Conservation (phyloP, 345 rosid species). For the Salix brachista region DNA sequence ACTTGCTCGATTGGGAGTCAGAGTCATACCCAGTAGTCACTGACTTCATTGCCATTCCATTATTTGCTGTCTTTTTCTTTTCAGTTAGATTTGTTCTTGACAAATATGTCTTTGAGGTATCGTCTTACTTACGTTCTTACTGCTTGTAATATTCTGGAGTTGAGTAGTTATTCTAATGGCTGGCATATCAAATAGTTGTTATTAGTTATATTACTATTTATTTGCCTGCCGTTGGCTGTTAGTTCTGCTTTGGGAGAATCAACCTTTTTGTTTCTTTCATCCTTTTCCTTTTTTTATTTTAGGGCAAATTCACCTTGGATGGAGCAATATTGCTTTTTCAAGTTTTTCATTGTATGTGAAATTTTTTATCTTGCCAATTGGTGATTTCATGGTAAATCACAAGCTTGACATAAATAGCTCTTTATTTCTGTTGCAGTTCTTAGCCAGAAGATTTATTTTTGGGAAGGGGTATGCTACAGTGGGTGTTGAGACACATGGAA, state of each 20-base stretch:
- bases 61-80: constrained; percentile 39
- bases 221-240: too few species aligned
- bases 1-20: constrained; percentile 33
- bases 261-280: too few species aligned
- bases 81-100: constrained; percentile 37
- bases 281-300: too few species aligned
- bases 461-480: constrained; percentile 35
- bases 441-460: constrained; percentile 52
- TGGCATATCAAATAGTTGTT: too few species aligned
- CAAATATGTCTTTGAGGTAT: constrained; percentile 43
- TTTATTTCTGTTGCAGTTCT: constrained; percentile 41
- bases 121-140: not conserved
- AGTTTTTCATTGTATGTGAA: too few species aligned
- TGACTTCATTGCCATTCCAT: constrained; percentile 33
- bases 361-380: not conserved
- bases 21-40: constrained; percentile 36
- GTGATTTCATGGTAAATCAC: not conserved
- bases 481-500: constrained; percentile 29
- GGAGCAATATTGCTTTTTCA: too few species aligned
- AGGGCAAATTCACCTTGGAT: too few species aligned
- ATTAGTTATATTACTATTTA: too few species aligned
- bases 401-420: not conserved
- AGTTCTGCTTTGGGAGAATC: too few species aligned
- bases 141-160: not conserved
- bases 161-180: too few species aligned